Evolutionary conservation across 257 asterid species (phyloP).

Genomic region (Echites panduratus): DNA sequence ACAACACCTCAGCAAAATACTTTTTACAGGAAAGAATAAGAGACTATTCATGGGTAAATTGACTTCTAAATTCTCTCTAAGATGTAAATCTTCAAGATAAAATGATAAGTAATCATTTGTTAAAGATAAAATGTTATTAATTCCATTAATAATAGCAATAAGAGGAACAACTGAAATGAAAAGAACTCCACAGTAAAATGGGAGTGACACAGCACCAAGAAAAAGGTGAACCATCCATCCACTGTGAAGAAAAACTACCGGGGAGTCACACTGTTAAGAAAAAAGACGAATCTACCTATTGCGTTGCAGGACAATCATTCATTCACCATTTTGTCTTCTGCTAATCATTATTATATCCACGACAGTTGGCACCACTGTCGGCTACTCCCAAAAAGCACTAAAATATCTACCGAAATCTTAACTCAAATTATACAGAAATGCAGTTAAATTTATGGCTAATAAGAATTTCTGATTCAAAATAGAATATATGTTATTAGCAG

Average conservation of each 20-base stretch:
- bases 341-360: neutral
- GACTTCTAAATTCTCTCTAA: too few relatives aligned
- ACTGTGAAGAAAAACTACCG: too few relatives aligned
- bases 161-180: too few relatives aligned
- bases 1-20: neutral
- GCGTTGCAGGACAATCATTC: neutral
- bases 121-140: too few relatives aligned
- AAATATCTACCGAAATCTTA: neutral
- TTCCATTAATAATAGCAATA: too few relatives aligned
- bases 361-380: neutral
- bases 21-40: too few relatives aligned
- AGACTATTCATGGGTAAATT: too few relatives aligned
- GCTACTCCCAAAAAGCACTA: neutral
- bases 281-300: neutral
- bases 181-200: too few relatives aligned
- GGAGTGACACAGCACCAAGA: too few relatives aligned
- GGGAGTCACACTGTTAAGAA: neutral
- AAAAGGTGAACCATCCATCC: too few relatives aligned
- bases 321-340: neutral
- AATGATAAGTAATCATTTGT: too few relatives aligned
- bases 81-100: too few relatives aligned
- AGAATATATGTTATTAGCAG: constrained; percentile 9
- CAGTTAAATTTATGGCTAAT: neutral
- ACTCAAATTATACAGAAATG: neutral
- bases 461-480: neutral